Evolutionary conservation across 768 basidiomycete species (phyloP), one percentile per base, ranked within the genome.

Genomic region (Terana coerulea): DNA sequence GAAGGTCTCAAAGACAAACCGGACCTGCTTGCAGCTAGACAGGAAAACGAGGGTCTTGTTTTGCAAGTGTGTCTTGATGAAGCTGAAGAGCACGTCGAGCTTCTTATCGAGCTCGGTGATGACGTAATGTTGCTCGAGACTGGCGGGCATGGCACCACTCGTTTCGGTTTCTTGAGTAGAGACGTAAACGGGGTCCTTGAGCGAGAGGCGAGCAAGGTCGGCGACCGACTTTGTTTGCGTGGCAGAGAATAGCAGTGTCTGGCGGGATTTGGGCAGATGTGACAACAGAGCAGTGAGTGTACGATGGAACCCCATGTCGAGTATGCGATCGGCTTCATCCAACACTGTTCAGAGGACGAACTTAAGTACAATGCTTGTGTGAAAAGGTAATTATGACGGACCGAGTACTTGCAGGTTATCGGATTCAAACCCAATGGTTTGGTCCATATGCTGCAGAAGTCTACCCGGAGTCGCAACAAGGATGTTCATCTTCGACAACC

Each of bases 381-480:
- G n/a, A n/a, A n/a, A n/a, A n/a, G n/a, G n/a, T n/a, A n/a, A n/a
- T n/a, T n/a, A n/a, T 53, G 58, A n/a, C n/a, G n/a, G n/a, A 91
- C 93, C 87, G 17, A 99, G 79, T 28, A 95, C 64, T 66, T 98
- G 94, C n/a, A 99, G 71, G 62, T 92, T 91, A 56, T 88, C 86
- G 24, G 84, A 83, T 52, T 94, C 93, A 56, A 99, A 97, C 1
- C 95, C 95, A 48, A 94, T 80, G 3, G 97, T 98, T 68, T 98
- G 94, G 65, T 98, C 97, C 87, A 99, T 89, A 67, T 99, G 97
- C 61, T 99, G 97, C 39, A 99, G 72, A 36, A 99, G 73, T 39
- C 95, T 79, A 22, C 95, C 95, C 4, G 95, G 95, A 3, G 95
- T 98, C 2, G 95, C 95, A 14, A 99, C 91, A n/a, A 99, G 79